Evolutionary conservation across 2,329 filamentous ascomycete species (phyloP).

Genomic region (Fusarium equiseti): DNA sequence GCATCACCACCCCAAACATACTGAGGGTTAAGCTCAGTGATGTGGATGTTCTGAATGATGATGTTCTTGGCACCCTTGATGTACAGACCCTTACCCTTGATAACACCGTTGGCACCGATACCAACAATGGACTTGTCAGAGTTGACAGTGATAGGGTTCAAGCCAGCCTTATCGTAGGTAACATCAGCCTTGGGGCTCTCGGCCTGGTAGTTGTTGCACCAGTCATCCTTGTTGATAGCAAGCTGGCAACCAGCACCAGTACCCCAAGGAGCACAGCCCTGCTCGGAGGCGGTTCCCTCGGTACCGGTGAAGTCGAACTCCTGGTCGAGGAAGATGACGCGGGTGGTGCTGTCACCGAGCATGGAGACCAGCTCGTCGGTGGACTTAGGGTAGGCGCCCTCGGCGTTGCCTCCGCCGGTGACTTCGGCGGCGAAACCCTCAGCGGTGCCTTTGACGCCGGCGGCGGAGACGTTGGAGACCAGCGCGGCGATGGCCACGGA

Average conservation of each 20-base stretch:
- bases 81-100: conserved; percentile 69
- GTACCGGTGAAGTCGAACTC: conserved; percentile 67
- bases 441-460: conserved; percentile 51
- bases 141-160: conserved; percentile 62
- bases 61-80: conserved; percentile 61
- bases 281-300: conserved; percentile 64
- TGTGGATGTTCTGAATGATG: conserved; percentile 70
- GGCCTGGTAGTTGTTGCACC: conserved; percentile 71
- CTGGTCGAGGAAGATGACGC: conserved; percentile 70
- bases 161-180: conserved; percentile 64
- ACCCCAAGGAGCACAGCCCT: conserved; percentile 71
- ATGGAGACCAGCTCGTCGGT: conserved; percentile 70
- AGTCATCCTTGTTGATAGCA: conserved; percentile 70
- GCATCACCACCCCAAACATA: conserved; percentile 72
- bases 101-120: conserved; percentile 63
- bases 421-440: conserved; percentile 63
- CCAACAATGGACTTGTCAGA: conserved; percentile 71
- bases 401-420: conserved; percentile 73
- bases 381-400: conserved; percentile 66
- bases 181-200: conserved; percentile 60
- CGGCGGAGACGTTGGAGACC: conserved; percentile 28
- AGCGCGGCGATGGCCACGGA: conserved; percentile 36
- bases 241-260: conserved; percentile 66
- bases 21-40: conserved; percentile 67
- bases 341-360: conserved; percentile 64